phyloP scores from a whole-genome alignment of 2,329 filamentous ascomycete species.

The Talaromyces marneffei region DNA sequence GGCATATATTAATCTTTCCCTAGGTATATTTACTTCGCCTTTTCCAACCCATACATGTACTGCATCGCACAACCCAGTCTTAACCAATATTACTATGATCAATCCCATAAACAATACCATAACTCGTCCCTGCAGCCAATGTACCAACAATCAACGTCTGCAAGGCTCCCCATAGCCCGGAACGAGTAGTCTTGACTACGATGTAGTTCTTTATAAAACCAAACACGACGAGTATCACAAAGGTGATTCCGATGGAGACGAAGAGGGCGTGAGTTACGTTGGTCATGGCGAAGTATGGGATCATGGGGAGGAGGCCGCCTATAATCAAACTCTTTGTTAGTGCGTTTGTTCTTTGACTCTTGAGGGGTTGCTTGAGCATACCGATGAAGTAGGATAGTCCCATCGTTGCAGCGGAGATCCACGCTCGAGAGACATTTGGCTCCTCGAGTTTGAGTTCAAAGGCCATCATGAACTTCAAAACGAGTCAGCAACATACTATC shows the following conservation, averaged over 20 bases:
- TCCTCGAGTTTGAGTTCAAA: constrained; percentile 50
- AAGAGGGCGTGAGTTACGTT: constrained; percentile 39
- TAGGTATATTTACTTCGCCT: background rate
- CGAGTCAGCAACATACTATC: background rate
- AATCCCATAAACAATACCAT: constrained; percentile 30
- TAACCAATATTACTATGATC: constrained; percentile 15
- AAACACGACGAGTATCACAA: constrained; percentile 39
- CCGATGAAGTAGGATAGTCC: constrained; percentile 29
- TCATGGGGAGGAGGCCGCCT: constrained; percentile 38
- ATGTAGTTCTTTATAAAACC: constrained; percentile 40
- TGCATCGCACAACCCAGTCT: background rate
- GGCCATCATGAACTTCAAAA: constrained; percentile 52
- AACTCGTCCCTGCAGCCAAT: constrained; percentile 32
- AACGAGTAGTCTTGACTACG: constrained; percentile 21
- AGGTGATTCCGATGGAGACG: constrained; percentile 40
- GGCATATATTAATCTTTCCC: background rate
- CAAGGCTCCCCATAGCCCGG: constrained; percentile 23
- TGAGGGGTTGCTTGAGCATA: background rate
- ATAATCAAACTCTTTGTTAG: background rate
- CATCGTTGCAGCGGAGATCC: constrained; percentile 40
- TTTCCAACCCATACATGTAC: background rate
- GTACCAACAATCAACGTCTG: constrained; percentile 34
- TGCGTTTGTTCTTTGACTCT: background rate
- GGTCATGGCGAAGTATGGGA: constrained; percentile 42
- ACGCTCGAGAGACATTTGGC: constrained; percentile 39